Evolutionary conservation across 495 filamentous ascomycete genomes (phyloP).

Genomic region (Aspergillus ellipticus): DNA sequence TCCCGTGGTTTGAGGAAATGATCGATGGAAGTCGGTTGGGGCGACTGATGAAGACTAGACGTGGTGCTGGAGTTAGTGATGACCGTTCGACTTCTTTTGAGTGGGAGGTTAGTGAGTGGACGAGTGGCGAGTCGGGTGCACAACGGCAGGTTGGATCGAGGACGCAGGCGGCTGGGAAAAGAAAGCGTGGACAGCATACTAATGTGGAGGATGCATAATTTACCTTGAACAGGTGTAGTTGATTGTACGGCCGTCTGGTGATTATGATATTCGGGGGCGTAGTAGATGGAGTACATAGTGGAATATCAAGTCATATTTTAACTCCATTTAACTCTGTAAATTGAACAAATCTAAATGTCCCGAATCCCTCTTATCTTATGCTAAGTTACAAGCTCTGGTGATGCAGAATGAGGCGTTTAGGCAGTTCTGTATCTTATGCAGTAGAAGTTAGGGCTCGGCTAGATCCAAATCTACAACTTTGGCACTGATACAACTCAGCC

Average conservation of each 20-base stretch:
- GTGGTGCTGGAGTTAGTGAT: slow-evolving; percentile 47
- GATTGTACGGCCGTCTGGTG: not conserved
- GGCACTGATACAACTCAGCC: too few relatives aligned
- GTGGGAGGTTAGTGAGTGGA: slow-evolving; percentile 83
- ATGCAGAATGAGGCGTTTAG: too few relatives aligned
- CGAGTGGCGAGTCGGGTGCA: slow-evolving; percentile 48
- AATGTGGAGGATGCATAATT: not conserved
- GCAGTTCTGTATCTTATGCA: too few relatives aligned
- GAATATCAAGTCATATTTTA: too few relatives aligned
- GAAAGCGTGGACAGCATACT: slow-evolving; percentile 29
- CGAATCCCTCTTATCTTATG: too few relatives aligned
- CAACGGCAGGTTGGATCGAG: slow-evolving; percentile 20
- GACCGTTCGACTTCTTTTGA: slow-evolving; percentile 63
- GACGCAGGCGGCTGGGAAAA: slow-evolving; percentile 26
- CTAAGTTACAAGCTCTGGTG: too few relatives aligned
- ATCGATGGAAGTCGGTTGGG: slow-evolving; percentile 70
- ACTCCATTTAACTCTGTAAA: too few relatives aligned
- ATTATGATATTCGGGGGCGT: too few relatives aligned
- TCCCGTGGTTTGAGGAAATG: slow-evolving; percentile 83
- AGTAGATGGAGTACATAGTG: not conserved
- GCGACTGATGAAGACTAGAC: slow-evolving; percentile 56
- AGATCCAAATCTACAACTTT: too few relatives aligned
- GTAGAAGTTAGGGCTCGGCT: too few relatives aligned
- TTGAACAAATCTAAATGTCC: too few relatives aligned
- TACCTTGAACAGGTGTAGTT: not conserved